phyloP scores from a whole-genome alignment of 1,284 basidiomycete species.

The Earliella scabrosa region DNA sequence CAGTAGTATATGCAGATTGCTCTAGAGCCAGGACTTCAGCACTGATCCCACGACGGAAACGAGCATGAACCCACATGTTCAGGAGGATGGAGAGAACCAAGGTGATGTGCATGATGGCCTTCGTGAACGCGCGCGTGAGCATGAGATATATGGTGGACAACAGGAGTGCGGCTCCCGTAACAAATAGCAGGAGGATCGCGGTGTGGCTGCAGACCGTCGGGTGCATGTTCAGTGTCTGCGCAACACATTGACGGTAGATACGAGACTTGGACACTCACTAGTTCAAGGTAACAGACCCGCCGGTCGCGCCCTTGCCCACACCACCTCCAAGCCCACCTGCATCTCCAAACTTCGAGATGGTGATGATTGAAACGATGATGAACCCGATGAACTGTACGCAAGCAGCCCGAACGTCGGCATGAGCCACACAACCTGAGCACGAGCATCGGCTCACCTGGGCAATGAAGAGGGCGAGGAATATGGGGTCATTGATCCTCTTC shows the following conservation, averaged over 20 bases:
- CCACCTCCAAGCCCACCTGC: slow-evolving; percentile 71
- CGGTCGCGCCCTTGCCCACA: slow-evolving; percentile 52
- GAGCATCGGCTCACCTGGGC: slow-evolving; percentile 46
- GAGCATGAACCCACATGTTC: slow-evolving; percentile 62
- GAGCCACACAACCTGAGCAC: neutral
- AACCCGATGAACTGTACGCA: slow-evolving; percentile 65
- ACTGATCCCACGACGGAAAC: neutral
- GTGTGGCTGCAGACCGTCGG: slow-evolving; percentile 41
- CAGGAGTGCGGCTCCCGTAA: slow-evolving; percentile 54
- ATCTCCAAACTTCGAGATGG: slow-evolving; percentile 65
- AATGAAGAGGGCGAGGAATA: slow-evolving; percentile 74
- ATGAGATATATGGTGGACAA: slow-evolving; percentile 58
- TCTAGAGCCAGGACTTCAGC: slow-evolving; percentile 35
- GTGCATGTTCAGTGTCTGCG: no score
- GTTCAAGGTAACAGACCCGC: slow-evolving; percentile 62
- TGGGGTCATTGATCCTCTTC: slow-evolving; percentile 72
- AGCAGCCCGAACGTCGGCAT: no score
- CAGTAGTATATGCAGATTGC: slow-evolving; percentile 78
- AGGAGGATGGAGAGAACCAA: slow-evolving; percentile 71
- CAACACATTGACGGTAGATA: no score
- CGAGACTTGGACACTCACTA: slow-evolving; percentile 40
- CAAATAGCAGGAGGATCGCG: slow-evolving; percentile 69
- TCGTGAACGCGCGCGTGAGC: slow-evolving; percentile 78
- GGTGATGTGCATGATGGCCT: slow-evolving; percentile 80
- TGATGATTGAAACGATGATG: slow-evolving; percentile 67